These are phyloP conservation scores for Dillenia turbinata DNA, from an alignment of 164 flowering plant genomes.

Conservation along the genomic window DNA sequence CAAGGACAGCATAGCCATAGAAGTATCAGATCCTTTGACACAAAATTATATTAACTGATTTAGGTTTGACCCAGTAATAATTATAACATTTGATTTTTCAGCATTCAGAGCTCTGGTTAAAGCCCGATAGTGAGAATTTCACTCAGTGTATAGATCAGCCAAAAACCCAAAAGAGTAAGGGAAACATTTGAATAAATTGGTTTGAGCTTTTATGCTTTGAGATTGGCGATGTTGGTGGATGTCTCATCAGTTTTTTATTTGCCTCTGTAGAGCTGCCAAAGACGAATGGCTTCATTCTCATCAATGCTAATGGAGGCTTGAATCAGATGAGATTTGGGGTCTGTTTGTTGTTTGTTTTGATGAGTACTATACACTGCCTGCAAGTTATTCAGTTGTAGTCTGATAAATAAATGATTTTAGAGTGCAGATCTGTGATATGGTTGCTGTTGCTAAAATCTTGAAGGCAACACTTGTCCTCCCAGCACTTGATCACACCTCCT, in stretches of 20 bases:
- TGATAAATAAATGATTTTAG: conserved; percentile 40
- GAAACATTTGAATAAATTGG: not conserved
- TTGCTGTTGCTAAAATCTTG: conserved; percentile 90
- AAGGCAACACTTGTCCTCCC: conserved; percentile 99
- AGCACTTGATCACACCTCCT: conserved; percentile 95
- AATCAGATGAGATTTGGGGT: conserved; percentile 99
- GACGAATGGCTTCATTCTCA: conserved; percentile 82
- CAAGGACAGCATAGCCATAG: conserved; percentile 35
- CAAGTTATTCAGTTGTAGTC: conserved; percentile 12
- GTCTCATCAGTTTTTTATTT: conserved; percentile 8
- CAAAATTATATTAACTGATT: no score
- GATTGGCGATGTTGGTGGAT: no score
- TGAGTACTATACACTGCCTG: conserved; percentile 7
- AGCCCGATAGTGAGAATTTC: conserved; percentile 74
- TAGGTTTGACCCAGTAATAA: no score
- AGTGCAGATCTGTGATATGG: conserved; percentile 99
- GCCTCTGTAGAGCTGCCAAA: conserved; percentile 51
- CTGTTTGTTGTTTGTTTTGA: conserved; percentile 35
- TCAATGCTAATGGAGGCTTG: conserved; percentile 98
- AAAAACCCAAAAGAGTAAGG: conserved; percentile 60
- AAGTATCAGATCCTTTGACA: conserved; percentile 17
- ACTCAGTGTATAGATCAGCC: conserved; percentile 65
- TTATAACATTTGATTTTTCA: conserved; percentile 20
- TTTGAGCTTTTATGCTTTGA: no score
- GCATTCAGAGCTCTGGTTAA: conserved; percentile 78